Base-by-base conservation (phyloP, 371 early-diverging fungal species). In the Parasitella parasitica region DNA sequence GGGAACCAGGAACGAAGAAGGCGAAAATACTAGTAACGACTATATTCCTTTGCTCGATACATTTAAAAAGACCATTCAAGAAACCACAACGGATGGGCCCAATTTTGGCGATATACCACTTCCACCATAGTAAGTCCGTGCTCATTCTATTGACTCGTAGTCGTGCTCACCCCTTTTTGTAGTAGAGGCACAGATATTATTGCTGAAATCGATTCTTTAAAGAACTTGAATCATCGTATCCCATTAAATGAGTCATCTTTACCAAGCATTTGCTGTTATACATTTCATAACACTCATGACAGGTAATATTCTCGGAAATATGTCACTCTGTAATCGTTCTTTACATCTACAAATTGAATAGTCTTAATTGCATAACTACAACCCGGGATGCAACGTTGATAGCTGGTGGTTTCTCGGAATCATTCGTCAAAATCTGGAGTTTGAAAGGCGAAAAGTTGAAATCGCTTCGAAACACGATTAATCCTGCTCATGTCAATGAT, bases 191-290 rank as follows among this genome's bases (percentile, higher is more conserved):
- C 70, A 30, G 93, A 92, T 70, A 78, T 94, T 20, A 77, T 78
- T 34, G 78, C 84, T 39, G 86, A 91, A 58, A 72, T 95, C 4
- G 86, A 89, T 28, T 76, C 67, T 28, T 76, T 98, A 38, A 88
- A 89, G 56, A 97, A 98, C 57, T 56, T 94, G 3, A 79, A 89
- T 66, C 89, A 92, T 55, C 88, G 93, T 54, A 86, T 92, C 7
- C 76, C 83, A 3, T 68, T 95, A 24, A 81, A 86, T 7, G 82
- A 87, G 15, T 78, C 84, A 6, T 86, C 91, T 7, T 80, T 95
- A 26, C 97, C 99, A 4, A 94, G 94, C 18, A 89, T 98, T 35
- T 96, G 96, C 76, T 94, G 93, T 68, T 98, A 95, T 75, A 99
- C 99, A n/a, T 90, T 98, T 57, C 96, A 97, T 74, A 99, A 99